Conservation (phyloP, 202 grass and related monocot species). For the Carex arenaria region DNA sequence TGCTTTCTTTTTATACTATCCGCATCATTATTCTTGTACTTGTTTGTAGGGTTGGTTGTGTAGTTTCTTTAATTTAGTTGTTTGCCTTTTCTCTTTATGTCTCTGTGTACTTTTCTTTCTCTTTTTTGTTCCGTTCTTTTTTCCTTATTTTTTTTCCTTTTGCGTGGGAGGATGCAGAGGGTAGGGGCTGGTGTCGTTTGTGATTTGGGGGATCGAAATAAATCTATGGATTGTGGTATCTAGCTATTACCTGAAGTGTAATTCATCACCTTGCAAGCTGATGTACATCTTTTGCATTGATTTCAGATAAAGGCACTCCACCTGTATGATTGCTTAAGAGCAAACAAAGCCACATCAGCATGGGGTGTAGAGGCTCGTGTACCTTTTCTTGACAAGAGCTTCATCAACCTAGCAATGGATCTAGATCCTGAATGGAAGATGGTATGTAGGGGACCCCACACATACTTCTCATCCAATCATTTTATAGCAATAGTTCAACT, state of each 20-base stretch:
- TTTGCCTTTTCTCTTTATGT: not conserved
- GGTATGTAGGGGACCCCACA: slow-evolving; percentile 37
- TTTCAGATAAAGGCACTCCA: slow-evolving; percentile 98
- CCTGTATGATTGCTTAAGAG: slow-evolving; percentile 94
- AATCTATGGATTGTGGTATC: slow-evolving; percentile 1
- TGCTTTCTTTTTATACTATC: not conserved
- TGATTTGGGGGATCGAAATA: not conserved
- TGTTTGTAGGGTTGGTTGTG: not conserved
- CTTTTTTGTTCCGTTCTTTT: not conserved
- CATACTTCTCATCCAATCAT: not conserved
- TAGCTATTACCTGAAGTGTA: not conserved
- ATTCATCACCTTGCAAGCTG: not conserved
- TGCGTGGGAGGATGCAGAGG: not conserved
- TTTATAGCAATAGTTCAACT: not conserved
- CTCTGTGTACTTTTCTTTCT: not conserved
- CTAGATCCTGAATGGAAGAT: slow-evolving; percentile 98
- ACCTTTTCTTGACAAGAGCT: slow-evolving; percentile 91
- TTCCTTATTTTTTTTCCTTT: not conserved
- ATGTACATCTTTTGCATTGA: slow-evolving; percentile 10
- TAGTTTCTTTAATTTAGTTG: not conserved
- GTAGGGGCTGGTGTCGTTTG: not conserved
- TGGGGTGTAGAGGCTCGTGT: slow-evolving; percentile 97
- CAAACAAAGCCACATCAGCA: slow-evolving; percentile 93
- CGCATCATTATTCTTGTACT: not conserved
- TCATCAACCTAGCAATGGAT: slow-evolving; percentile 92